A percentile compares a stretch with the other conserved stretches of the same genome.
Evolutionary conservation across 139 green algal genomes (phyloP).

Genomic region (Pleodorina starrii): DNA sequence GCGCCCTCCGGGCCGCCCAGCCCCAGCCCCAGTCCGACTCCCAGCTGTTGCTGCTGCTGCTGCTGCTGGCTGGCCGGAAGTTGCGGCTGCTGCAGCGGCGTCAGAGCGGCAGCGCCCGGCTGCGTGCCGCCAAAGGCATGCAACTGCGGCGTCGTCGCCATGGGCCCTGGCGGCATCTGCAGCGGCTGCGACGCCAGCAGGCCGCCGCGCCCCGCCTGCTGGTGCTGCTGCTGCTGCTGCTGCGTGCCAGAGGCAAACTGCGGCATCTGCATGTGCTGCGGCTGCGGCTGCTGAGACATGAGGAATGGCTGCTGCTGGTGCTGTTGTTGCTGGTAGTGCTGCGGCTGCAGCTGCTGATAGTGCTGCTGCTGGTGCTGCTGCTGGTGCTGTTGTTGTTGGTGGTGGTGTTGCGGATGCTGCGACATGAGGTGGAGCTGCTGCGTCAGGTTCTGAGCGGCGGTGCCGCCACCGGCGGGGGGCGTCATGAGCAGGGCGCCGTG

Average conservation of each 20-base stretch:
- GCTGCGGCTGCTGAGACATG: not conserved
- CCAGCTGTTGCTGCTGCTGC: not conserved
- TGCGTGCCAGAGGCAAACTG: not conserved
- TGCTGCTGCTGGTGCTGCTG: not conserved
- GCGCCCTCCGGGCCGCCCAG: not conserved
- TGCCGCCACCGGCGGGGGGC: not conserved
- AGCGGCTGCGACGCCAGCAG: not conserved
- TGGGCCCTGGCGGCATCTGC: too few species aligned
- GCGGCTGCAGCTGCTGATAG: not conserved
- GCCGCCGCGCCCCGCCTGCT: not conserved
- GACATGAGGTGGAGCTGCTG: constrained; percentile 29
- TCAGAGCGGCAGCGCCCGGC: not conserved
- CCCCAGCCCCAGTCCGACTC: not conserved
- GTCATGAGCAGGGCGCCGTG: not conserved
- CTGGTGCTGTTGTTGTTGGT: not conserved
- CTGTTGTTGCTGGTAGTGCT: not conserved
- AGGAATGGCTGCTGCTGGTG: not conserved
- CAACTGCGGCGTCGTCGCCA: not conserved
- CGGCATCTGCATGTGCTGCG: not conserved
- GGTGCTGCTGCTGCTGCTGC: not conserved
- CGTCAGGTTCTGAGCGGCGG: constrained; percentile 9
- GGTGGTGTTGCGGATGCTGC: not conserved
- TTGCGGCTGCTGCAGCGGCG: not conserved
- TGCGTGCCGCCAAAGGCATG: not conserved
- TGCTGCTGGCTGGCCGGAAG: constrained; percentile 1